Evolutionary conservation across 306 rosid genomes (phyloP), one percentile per base, ranked within the genome.

Genomic region (Gleditsia sinensis): DNA sequence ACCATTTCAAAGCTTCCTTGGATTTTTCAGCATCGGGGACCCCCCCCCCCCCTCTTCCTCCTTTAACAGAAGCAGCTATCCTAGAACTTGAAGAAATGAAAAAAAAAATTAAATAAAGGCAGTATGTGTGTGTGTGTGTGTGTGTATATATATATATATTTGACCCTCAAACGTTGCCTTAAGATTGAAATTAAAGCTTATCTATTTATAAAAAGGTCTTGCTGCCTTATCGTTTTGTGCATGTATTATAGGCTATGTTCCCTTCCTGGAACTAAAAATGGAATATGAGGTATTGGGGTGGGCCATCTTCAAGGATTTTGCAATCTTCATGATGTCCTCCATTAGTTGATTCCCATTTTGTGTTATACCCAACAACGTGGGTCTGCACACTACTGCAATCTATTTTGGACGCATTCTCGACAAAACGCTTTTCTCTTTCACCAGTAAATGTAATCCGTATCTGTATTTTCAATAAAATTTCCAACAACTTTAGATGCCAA

Each of bases 221-320:
- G 57, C 23, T 77, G 64, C 76, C 53, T 69, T 73, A 62, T 82
- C 72, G 72, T 72, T n/a, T 72, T 82, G 33, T 28, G 37, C 40
- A 19, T 24, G 17, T 39, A 54, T 42, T 20, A 28, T 27, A 19
- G 70, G 37, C 7, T n/a, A 39, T 62, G 45, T 67, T 30, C 71
- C 25, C 46, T 69, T 42, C 36, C 11, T 23, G 10, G 43, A 70
- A 62, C 62, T 16, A 42, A 61, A 57, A 28, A 82, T 43, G 54
- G 20, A 17, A 43, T 9, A 23, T 30, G 37, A 16, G 61, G 62
- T 13, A 36, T 17, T 13, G 3, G 5, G 7, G 32, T 59, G 83
- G 78, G 78, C 67, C 83, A 77, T 66, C 58, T 58, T 51, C 57
- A 25, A 62, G 81, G 85, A 84, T 80, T 73, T 62, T 46, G 75